Conservation (phyloP, 768 basidiomycete species). For the Trametes cinnabarina region DNA sequence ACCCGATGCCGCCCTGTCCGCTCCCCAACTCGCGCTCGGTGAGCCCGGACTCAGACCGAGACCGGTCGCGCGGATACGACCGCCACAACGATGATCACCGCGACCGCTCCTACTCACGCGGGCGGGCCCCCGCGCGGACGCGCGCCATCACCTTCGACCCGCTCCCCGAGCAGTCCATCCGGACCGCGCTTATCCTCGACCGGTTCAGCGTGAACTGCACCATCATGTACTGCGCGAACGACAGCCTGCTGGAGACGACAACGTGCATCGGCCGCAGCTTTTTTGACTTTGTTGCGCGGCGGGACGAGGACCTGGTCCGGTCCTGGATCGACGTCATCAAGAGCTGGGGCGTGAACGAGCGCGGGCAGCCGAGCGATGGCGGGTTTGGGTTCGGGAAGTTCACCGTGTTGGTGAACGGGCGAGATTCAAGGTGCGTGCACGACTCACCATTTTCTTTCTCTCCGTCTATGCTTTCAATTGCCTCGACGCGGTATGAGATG, state of each 20-base stretch:
- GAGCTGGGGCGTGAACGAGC: slow-evolving; percentile 82
- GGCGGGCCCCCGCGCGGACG: background rate
- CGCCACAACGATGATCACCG: background rate
- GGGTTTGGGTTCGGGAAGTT: slow-evolving; percentile 84
- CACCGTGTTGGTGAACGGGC: slow-evolving; percentile 49
- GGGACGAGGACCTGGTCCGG: slow-evolving; percentile 65
- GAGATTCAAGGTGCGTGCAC: slow-evolving; percentile 57
- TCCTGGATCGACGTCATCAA: slow-evolving; percentile 78
- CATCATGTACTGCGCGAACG: slow-evolving; percentile 72
- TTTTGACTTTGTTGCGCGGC: slow-evolving; percentile 68
- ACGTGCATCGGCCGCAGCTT: slow-evolving; percentile 62
- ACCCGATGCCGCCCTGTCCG: slow-evolving; percentile 34
- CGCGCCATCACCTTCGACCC: slow-evolving; percentile 52
- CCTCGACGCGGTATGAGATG: too few species aligned
- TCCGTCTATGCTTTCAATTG: too few species aligned
- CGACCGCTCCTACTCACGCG: background rate
- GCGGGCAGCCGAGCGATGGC: slow-evolving; percentile 78
- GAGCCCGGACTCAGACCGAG: slow-evolving; percentile 6
- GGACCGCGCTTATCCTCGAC: slow-evolving; percentile 80
- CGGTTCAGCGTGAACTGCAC: slow-evolving; percentile 67
- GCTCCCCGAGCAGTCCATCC: slow-evolving; percentile 66
- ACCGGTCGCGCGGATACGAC: background rate
- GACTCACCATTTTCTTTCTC: too few species aligned
- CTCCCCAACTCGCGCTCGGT: slow-evolving; percentile 26
- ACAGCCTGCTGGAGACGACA: slow-evolving; percentile 60